phyloP scores from a whole-genome alignment of 495 filamentous ascomycete genomes.

The Hypoxylon lienhwacheense region DNA sequence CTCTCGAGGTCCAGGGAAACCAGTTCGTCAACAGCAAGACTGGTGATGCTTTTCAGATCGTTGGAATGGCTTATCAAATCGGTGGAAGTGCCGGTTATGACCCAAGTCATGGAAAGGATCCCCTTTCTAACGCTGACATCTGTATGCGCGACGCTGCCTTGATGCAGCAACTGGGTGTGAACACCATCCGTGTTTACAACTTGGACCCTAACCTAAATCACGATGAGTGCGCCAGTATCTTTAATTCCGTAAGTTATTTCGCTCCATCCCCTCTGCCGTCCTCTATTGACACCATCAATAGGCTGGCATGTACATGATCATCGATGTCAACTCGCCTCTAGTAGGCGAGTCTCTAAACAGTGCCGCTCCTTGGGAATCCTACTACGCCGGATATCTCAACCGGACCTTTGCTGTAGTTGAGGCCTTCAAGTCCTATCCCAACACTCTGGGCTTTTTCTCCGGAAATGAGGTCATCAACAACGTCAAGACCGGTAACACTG shows the following conservation, averaged over 20 bases:
- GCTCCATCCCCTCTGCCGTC: neutral
- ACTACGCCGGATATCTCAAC: conserved; percentile 73
- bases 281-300: conserved; percentile 8
- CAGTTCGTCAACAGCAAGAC: conserved; percentile 83
- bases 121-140: conserved; percentile 70
- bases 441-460: conserved; percentile 87
- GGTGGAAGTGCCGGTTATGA: conserved; percentile 83
- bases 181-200: conserved; percentile 95
- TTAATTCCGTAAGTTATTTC: conserved; percentile 72
- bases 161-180: conserved; percentile 81
- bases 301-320: conserved; percentile 61
- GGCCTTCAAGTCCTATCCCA: conserved; percentile 91
- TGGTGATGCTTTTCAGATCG: conserved; percentile 79
- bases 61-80: conserved; percentile 94
- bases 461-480: conserved; percentile 94
- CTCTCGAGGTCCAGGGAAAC: conserved; percentile 71
- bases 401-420: conserved; percentile 90
- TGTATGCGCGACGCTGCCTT: conserved; percentile 91
- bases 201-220: conserved; percentile 81
- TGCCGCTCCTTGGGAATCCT: conserved; percentile 67
- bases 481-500: conserved; percentile 52
- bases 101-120: conserved; percentile 61
- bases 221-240: conserved; percentile 85
- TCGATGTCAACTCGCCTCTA: conserved; percentile 94
- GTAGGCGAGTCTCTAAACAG: conserved; percentile 74